Evolutionary conservation across 139 green algal species (phyloP).

Genomic region (Astrephomene gubernaculifera): DNA sequence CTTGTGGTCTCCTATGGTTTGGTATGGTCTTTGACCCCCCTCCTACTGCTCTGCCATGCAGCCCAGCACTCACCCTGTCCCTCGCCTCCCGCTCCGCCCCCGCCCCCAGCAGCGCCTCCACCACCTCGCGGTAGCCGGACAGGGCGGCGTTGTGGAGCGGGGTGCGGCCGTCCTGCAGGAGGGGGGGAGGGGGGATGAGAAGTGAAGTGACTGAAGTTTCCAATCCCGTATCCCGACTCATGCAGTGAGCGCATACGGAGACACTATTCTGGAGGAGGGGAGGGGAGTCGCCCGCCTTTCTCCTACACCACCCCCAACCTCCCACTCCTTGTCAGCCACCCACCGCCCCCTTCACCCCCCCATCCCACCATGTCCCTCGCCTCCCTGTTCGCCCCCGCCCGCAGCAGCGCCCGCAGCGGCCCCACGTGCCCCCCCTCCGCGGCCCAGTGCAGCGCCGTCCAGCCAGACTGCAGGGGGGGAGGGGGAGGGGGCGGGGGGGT

Average conservation of each 20-base stretch:
- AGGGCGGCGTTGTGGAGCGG: background rate
- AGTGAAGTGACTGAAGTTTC: background rate
- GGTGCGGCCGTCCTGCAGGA: constrained; percentile 1
- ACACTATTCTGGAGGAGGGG: background rate
- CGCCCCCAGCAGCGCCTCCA: background rate
- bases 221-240: too few species aligned
- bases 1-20: too few species aligned
- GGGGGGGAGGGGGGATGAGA: background rate
- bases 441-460: constrained; percentile 13
- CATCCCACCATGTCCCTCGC: constrained; percentile 5
- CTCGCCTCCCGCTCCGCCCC: background rate
- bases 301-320: background rate
- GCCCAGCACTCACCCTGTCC: background rate
- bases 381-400: background rate
- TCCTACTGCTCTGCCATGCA: too few species aligned
- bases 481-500: background rate
- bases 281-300: too few species aligned
- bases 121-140: background rate
- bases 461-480: background rate
- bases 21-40: too few species aligned
- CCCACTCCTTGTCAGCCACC: background rate
- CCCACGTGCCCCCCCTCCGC: background rate
- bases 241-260: too few species aligned
- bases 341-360: background rate
- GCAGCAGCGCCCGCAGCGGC: background rate